Percentiles rank a stretch among this genome's conserved stretches.
Conservation (phyloP, 495 filamentous ascomycete genomes). For the Alectoria sarmentosa region DNA sequence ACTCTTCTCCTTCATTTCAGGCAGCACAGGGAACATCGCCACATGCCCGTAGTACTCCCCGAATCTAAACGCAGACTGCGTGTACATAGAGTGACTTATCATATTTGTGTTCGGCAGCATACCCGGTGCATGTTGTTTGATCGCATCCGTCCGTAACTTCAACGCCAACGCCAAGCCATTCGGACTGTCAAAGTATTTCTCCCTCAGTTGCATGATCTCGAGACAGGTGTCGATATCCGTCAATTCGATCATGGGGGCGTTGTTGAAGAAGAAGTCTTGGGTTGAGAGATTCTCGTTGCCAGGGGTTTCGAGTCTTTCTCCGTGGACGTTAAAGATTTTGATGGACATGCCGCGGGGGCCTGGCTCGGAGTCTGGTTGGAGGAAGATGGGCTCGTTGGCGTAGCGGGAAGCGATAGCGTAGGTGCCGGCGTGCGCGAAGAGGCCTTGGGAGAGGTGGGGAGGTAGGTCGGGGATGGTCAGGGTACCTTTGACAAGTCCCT, state of each 20-base stretch:
- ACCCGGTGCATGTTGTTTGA: slow-evolving; percentile 18
- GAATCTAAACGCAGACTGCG: slow-evolving; percentile 22
- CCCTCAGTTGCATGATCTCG: slow-evolving; percentile 21
- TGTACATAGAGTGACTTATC: slow-evolving; percentile 14
- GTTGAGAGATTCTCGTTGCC: slow-evolving; percentile 5
- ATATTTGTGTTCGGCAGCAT: slow-evolving; percentile 25
- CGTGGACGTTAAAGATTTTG: slow-evolving; percentile 15
- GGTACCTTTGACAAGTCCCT: slow-evolving; percentile 28
- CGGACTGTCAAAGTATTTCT: slow-evolving; percentile 19
- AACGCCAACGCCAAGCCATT: background rate
- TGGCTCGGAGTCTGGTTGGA: slow-evolving; percentile 19
- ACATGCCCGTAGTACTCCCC: slow-evolving; percentile 22
- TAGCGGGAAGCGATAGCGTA: background rate
- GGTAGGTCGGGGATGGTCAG: slow-evolving; percentile 22
- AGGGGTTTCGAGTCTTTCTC: slow-evolving; percentile 9
- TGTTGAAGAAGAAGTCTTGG: slow-evolving; percentile 25
- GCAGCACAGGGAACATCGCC: slow-evolving; percentile 12
- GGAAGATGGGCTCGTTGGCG: slow-evolving; percentile 20
- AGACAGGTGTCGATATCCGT: slow-evolving; percentile 19
- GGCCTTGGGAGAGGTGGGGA: slow-evolving; percentile 24
- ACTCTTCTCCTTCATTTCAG: slow-evolving; percentile 9
- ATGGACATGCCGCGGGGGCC: slow-evolving; percentile 18
- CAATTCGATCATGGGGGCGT: slow-evolving; percentile 23
- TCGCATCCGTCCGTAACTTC: slow-evolving; percentile 11
- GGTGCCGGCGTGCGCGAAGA: slow-evolving; percentile 19